These are phyloP conservation scores for Pyrus hybrid DNA, from an alignment of 331 rosid species.

Conservation along the genomic window DNA sequence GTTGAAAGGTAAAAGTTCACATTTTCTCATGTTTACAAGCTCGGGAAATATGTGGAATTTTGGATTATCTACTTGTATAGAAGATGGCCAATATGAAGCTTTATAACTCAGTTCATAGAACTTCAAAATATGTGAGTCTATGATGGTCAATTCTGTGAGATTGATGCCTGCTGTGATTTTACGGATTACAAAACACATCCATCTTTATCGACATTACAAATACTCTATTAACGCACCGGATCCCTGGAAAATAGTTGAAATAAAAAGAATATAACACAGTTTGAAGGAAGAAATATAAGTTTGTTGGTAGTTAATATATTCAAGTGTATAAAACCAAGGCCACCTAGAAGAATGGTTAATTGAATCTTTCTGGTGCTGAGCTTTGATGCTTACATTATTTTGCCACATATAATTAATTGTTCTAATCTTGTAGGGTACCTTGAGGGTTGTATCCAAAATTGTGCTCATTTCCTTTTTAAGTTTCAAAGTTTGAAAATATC, in stretches of 20 bases:
- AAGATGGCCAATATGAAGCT: neutral
- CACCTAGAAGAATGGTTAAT: neutral
- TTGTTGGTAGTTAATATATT: neutral
- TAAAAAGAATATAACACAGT: neutral
- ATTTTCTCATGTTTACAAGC: neutral
- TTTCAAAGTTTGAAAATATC: neutral
- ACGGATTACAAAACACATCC: neutral
- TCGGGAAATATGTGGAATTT: neutral
- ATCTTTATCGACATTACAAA: neutral
- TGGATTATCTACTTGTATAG: neutral
- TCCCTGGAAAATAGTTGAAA: neutral
- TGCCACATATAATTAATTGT: neutral
- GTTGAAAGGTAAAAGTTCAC: constrained; percentile 52
- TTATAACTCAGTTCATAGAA: neutral
- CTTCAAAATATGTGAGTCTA: neutral
- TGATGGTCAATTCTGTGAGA: neutral
- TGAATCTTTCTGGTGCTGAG: neutral
- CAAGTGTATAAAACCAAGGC: neutral
- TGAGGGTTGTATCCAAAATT: neutral
- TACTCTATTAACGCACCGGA: neutral
- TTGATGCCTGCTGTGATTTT: neutral
- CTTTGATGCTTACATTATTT: neutral
- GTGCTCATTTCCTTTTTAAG: neutral
- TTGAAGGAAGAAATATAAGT: neutral
- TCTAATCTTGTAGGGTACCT: neutral